These are phyloP conservation scores for Trametes versicolor DNA, from an alignment of 1,284 basidiomycete genomes.

Conservation along the genomic window DNA sequence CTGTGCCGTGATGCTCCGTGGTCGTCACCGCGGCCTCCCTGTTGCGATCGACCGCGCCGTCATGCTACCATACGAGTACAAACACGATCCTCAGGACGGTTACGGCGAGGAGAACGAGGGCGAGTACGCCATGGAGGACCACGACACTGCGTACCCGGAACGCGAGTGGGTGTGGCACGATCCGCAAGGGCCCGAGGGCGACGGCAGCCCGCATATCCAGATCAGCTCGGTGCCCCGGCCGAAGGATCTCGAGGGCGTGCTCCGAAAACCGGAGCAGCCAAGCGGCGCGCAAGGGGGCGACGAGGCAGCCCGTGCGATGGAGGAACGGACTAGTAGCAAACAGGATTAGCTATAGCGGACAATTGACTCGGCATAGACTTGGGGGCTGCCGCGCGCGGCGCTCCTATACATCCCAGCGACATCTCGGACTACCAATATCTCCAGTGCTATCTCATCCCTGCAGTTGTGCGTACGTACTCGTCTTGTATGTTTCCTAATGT, in stretches of 20 bases:
- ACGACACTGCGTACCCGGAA: neutral
- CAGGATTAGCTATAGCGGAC: neutral
- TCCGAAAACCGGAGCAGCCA: neutral
- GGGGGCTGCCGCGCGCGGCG: neutral
- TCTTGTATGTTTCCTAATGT: slow-evolving; percentile 1
- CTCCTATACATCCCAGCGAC: neutral
- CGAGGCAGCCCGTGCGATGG: neutral
- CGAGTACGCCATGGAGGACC: slow-evolving; percentile 15
- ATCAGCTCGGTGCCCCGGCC: neutral
- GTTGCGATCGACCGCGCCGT: slow-evolving; percentile 91
- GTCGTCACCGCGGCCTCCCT: slow-evolving; percentile 89
- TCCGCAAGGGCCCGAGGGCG: neutral
- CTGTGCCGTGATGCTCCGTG: slow-evolving; percentile 90
- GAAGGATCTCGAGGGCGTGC: neutral
- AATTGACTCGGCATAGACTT: neutral
- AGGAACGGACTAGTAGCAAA: slow-evolving; percentile 2
- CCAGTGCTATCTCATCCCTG: neutral
- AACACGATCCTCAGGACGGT: slow-evolving; percentile 26
- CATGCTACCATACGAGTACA: slow-evolving; percentile 73
- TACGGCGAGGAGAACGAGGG: slow-evolving; percentile 39
- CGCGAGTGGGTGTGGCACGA: neutral
- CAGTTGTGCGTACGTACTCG: neutral
- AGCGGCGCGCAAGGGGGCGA: neutral
- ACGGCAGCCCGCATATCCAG: neutral
- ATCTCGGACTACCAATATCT: neutral